phyloP scores from a whole-genome alignment of 192 early-diverging fungal genomes.

The Spizellomyces sp. region DNA sequence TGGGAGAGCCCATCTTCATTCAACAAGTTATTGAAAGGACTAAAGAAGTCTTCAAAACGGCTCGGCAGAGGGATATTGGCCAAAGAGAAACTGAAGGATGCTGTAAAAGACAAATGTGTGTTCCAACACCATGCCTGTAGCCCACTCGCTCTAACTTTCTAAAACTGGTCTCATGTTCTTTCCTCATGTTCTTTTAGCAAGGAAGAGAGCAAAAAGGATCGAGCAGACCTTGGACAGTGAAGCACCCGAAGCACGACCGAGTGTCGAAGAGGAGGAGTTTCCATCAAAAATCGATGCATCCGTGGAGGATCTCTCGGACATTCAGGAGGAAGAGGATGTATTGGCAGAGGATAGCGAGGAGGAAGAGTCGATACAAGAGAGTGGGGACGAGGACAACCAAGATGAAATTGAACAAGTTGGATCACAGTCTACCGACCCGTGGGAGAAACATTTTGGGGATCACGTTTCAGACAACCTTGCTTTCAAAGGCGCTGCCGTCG shows the following conservation, averaged over 20 bases:
- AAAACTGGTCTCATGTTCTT: not conserved
- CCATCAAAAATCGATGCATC: not conserved
- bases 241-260: too few relatives aligned
- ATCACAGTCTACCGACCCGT: constrained; percentile 14
- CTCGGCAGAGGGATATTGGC: not conserved
- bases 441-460: constrained; percentile 45
- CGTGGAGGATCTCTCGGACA: constrained; percentile 1
- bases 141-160: not conserved
- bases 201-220: not conserved
- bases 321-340: not conserved
- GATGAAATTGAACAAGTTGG: constrained; percentile 15
- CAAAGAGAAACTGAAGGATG: constrained; percentile 20
- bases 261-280: not conserved
- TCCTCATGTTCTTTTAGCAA: not conserved
- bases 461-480: constrained; percentile 32
- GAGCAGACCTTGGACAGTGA: not conserved
- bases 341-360: not conserved
- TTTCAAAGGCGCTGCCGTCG: constrained; percentile 31
- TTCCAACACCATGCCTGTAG: not conserved
- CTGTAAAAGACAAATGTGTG: not conserved
- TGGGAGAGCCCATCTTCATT: constrained; percentile 55
- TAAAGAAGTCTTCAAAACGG: constrained; percentile 58
- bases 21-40: constrained; percentile 56
- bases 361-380: not conserved
- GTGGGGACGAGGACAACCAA: constrained; percentile 1